Conservation (phyloP, 805 yeast species). For the Yarrowia sp. region DNA sequence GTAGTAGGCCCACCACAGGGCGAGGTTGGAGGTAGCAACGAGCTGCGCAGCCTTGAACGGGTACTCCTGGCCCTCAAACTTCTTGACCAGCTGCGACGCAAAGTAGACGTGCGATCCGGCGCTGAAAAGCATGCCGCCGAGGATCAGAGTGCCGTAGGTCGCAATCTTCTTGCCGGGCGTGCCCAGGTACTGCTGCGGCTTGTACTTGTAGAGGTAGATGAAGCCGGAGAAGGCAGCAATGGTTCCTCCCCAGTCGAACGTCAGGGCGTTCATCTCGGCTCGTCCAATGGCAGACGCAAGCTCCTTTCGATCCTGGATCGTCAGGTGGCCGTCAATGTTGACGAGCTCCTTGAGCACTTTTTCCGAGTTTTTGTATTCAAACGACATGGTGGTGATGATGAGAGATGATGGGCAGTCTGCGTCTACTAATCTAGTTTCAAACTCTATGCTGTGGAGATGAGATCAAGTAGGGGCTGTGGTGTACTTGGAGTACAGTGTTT, state of each 20-base stretch:
- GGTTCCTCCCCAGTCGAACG: slow-evolving; percentile 17
- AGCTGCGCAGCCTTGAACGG: slow-evolving; percentile 3
- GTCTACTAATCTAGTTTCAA: too few relatives aligned
- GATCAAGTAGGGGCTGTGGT: too few relatives aligned
- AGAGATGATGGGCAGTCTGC: too few relatives aligned
- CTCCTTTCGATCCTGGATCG: slow-evolving; percentile 20
- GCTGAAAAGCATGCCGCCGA: slow-evolving; percentile 1
- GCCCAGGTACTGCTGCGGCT: slow-evolving; percentile 1
- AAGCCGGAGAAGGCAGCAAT: neutral
- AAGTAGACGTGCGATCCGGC: neutral
- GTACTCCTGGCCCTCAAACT: slow-evolving; percentile 2
- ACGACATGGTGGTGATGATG: neutral
- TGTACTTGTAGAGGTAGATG: slow-evolving; percentile 14
- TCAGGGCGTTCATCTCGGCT: slow-evolving; percentile 17
- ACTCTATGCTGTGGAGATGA: neutral
- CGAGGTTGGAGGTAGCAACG: slow-evolving; percentile 2
- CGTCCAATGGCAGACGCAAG: slow-evolving; percentile 13
- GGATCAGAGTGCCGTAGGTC: neutral
- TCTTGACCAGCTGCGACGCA: neutral
- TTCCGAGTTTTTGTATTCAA: slow-evolving; percentile 20
- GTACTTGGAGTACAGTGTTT: too few relatives aligned
- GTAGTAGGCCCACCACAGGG: slow-evolving; percentile 25
- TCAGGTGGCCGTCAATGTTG: slow-evolving; percentile 16
- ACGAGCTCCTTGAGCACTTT: neutral
- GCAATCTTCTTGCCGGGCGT: neutral